Percentiles rank a stretch among this genome's conserved stretches.
phyloP scores from a whole-genome alignment of 805 yeast species.

The Kuraishia hungarica region DNA sequence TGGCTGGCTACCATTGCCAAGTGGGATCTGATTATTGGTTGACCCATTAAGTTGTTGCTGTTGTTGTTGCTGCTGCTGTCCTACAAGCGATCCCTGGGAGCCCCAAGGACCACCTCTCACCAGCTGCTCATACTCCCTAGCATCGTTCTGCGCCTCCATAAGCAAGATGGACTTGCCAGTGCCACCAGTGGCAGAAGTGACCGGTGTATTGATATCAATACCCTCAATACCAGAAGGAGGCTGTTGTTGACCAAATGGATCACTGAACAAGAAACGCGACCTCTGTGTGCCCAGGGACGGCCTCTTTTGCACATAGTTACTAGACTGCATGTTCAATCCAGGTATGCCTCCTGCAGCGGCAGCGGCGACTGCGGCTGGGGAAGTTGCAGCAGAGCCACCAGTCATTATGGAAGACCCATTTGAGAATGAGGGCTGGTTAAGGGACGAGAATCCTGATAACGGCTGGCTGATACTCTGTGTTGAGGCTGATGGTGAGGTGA shows the following conservation, averaged over 20 bases:
- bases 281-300: constrained; percentile 50
- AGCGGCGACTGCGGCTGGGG: neutral
- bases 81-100: constrained; percentile 5
- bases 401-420: neutral
- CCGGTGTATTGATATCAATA: constrained; percentile 19
- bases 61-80: neutral
- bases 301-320: constrained; percentile 27
- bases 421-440: neutral
- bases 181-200: constrained; percentile 20
- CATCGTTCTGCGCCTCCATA: constrained; percentile 38
- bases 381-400: neutral
- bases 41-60: neutral
- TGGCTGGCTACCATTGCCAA: neutral
- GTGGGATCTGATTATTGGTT: neutral
- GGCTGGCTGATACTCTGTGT: constrained; percentile 1
- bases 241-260: constrained; percentile 34
- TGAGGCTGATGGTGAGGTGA: constrained; percentile 5
- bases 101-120: constrained; percentile 25
- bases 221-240: constrained; percentile 7
- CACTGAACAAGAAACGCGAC: constrained; percentile 64
- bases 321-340: neutral
- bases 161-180: constrained; percentile 34
- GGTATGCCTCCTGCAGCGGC: neutral
- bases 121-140: constrained; percentile 36
- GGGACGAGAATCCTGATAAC: neutral